A percentile compares a stretch with the other conserved stretches of the same genome.
These are phyloP conservation scores for Neurospora sp. DNA, from an alignment of 495 filamentous ascomycete genomes.

Conservation along the genomic window DNA sequence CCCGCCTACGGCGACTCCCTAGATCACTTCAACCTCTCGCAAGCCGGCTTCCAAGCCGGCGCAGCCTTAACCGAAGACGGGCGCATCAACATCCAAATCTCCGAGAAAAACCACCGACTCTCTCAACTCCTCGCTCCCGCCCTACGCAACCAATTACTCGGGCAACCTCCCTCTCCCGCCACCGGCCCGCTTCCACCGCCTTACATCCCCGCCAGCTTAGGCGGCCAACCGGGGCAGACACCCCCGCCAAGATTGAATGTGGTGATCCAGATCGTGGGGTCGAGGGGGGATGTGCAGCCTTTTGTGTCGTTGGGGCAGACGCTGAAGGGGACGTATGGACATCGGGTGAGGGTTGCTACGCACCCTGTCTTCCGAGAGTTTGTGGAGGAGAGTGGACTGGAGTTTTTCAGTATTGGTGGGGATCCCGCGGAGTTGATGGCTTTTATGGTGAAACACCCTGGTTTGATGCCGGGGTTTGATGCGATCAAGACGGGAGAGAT, in stretches of 20 bases:
- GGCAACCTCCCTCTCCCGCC: conserved; percentile 24
- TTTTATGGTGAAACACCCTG: conserved; percentile 74
- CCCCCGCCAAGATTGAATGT: conserved; percentile 55
- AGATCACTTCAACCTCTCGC: conserved; percentile 38
- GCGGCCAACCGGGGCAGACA: conserved; percentile 46
- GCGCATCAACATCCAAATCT: conserved; percentile 66
- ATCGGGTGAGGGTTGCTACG: conserved; percentile 60
- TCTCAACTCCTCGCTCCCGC: conserved; percentile 57
- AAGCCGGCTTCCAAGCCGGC: conserved; percentile 37
- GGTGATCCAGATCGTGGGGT: conserved; percentile 72
- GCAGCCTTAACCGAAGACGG: conserved; percentile 48
- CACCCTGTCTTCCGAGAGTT: conserved; percentile 59
- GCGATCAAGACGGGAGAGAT: conserved; percentile 59
- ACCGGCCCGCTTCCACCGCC: conserved; percentile 38
- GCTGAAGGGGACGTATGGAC: conserved; percentile 56
- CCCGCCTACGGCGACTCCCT: conserved; percentile 36
- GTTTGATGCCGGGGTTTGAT: conserved; percentile 55
- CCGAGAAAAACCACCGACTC: conserved; percentile 52
- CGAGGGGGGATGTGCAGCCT: conserved; percentile 66
- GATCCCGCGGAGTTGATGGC: conserved; percentile 69
- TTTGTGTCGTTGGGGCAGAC: conserved; percentile 63
- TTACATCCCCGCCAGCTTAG: conserved; percentile 53
- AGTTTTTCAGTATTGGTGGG: conserved; percentile 65
- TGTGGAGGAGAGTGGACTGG: conserved; percentile 53
- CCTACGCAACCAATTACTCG: conserved; percentile 46